Base-by-base conservation (phyloP, 257 asterid species). In the Ilex aquifolium region DNA sequence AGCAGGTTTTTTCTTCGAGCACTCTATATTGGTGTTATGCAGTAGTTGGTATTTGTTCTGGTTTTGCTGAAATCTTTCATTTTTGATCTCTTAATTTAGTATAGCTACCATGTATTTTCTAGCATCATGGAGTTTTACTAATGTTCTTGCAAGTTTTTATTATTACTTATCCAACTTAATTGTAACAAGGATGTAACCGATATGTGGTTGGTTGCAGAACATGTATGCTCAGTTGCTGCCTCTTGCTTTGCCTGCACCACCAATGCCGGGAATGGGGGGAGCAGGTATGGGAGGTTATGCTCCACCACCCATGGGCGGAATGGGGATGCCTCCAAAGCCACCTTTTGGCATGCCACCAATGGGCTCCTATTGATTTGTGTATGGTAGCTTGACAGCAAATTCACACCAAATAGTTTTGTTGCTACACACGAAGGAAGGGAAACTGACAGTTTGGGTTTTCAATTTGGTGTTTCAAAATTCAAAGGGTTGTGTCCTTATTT, bases 221-320 rank as follows among this genome's bases (percentile, higher is more conserved):
- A 84, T 90, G 96, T 87, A 93, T 73, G 97, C 97, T 31, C 97
- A 93, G 79, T 75, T 90, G 77, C 80, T 93, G 65, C 99, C 99
- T 70, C 96, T 93, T 80, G 99, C 99, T 53, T 77, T 93, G 76
- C 99, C 99, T 14, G 97, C 99, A 12, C 99, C 99, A 17, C 96
- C 97, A 57, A 84, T 86, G 95, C 85, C 95, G 0, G 95, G 96
- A 62, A 81, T 86, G 87, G 87, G 84, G 29, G 83, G 77, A 31
- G 78, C 75, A 31, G 81, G 87, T 10, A 76, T 83, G 91, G 94
- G 88, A 14, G 92, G 89, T 59, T 86, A 59, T 58, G 72, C 65
- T 13, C 78, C 74, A 31, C 79, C 62, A 76, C 96, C 76, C 17
- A 81, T 85, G 93, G 85, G 80, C 27, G 90, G 97, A 66, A 83